These are phyloP conservation scores for Diversispora epigaea DNA, from an alignment of 192 early-diverging fungal species.

Conservation along the genomic window DNA sequence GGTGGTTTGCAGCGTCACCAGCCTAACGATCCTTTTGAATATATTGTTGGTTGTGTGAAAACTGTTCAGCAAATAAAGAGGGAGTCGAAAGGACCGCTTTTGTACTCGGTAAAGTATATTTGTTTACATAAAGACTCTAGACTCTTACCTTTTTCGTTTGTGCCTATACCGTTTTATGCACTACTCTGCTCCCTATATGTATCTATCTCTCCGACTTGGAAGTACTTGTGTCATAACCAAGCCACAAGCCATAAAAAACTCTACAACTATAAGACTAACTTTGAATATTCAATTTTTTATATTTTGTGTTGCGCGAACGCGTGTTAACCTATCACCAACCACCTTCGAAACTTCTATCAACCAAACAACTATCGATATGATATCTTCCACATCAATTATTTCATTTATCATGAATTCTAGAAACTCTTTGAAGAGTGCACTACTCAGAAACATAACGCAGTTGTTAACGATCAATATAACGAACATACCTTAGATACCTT, in stretches of 20 bases:
- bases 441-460: neutral
- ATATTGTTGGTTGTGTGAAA: slow-evolving; percentile 17
- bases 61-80: slow-evolving; percentile 28
- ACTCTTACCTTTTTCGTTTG: slow-evolving; percentile 25
- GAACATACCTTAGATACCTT: neutral
- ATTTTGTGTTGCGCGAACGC: neutral
- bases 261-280: neutral
- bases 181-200: slow-evolving; percentile 1
- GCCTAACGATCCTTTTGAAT: slow-evolving; percentile 20
- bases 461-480: slow-evolving; percentile 3
- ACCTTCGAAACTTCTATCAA: neutral
- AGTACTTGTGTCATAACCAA: neutral
- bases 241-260: neutral
- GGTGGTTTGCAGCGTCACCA: slow-evolving; percentile 27
- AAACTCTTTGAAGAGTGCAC: slow-evolving; percentile 15
- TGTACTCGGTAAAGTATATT: slow-evolving; percentile 24
- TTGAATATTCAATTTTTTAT: neutral
- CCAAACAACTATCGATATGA: neutral
- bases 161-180: slow-evolving; percentile 7
- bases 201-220: slow-evolving; percentile 1
- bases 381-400: neutral
- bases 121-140: neutral
- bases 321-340: neutral
- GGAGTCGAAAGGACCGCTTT: slow-evolving; percentile 13
- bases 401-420: neutral